Evolutionary conservation across 768 basidiomycete genomes (phyloP).

Genomic region (Goffeauzyma gilvescens): DNA sequence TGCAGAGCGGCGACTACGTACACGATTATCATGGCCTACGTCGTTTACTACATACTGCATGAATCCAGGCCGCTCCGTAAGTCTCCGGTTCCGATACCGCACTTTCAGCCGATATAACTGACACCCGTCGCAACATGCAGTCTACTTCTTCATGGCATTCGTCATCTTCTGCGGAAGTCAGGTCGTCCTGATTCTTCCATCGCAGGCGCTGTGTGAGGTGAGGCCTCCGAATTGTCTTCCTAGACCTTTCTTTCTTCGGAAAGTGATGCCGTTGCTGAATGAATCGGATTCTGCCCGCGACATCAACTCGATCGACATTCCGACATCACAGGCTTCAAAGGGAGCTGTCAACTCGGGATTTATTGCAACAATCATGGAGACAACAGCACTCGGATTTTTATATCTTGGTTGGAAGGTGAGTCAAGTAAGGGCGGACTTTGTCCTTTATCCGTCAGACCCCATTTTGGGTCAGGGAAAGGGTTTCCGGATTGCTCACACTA

Average conservation of each 20-base stretch:
- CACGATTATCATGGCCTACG: slow-evolving; percentile 56
- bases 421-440: too few species aligned
- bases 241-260: neutral
- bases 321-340: slow-evolving; percentile 34
- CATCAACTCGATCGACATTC: neutral
- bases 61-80: slow-evolving; percentile 56
- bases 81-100: slow-evolving; percentile 9
- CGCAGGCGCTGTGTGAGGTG: slow-evolving; percentile 52
- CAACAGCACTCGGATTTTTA: slow-evolving; percentile 47
- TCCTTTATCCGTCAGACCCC: neutral
- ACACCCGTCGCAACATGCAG: slow-evolving; percentile 14
- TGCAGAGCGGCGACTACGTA: slow-evolving; percentile 49
- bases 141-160: slow-evolving; percentile 56
- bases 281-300: neutral
- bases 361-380: slow-evolving; percentile 65
- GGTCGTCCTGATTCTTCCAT: slow-evolving; percentile 64
- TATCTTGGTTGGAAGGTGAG: slow-evolving; percentile 66
- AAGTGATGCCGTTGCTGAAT: slow-evolving; percentile 5
- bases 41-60: slow-evolving; percentile 54
- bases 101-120: neutral
- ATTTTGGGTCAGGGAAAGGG: neutral
- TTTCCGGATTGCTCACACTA: neutral
- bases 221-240: slow-evolving; percentile 15
- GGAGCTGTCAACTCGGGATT: slow-evolving; percentile 69
- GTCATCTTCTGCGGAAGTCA: slow-evolving; percentile 61